Base-by-base conservation (phyloP, 2,329 filamentous ascomycete genomes). In the Teratosphaeria destructans region DNA sequence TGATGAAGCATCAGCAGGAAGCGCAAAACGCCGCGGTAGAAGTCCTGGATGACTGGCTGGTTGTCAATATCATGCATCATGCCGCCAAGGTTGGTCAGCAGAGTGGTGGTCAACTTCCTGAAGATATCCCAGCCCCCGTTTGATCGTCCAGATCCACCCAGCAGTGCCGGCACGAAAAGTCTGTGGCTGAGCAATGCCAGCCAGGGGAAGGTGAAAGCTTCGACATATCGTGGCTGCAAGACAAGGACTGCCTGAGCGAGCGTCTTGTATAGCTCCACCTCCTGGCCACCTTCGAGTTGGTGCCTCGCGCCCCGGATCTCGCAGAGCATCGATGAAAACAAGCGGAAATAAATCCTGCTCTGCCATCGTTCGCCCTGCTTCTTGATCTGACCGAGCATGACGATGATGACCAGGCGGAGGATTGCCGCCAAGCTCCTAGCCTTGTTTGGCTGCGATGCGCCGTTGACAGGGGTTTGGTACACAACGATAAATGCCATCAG, bases 171-270 rank as follows among this genome's bases (percentile, higher is more conserved):
- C 72, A 96, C 80, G 74, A 99, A 93, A 35, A 87, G 83, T 32
- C 93, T 85, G 73, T 99, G 92, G 54, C 89, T 85, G 52, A 97
- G 78, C 26, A 99, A 81, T 12, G 84, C 82, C 32, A 95, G 75
- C 94, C 94, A 99, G 8, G 82, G 85, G 68, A 92, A 96, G 29
- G 87, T 79, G 72, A 99, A 99, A 23, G 85, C 86, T 5, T 91
- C 90, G 67, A 92, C 87, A 66, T 87, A 83, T 19, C 80, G 79
- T 0, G 94, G 94, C 60, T 90, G 87, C 32, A 97, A 77, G 56
- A 85, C 84, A 59, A 87, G 74, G 64, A 97, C 81, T 43, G 85
- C 85, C 52, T 82, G 80, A 47, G 88, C 89, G 66, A 96, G 82
- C 49, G 82, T 85, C 56, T 90, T 75, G 65, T 90, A 81, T 67